A percentile compares a stretch with the other conserved stretches of the same genome.
phyloP scores from a whole-genome alignment of 169 alveolate species.

The Eimeria sp. region DNA sequence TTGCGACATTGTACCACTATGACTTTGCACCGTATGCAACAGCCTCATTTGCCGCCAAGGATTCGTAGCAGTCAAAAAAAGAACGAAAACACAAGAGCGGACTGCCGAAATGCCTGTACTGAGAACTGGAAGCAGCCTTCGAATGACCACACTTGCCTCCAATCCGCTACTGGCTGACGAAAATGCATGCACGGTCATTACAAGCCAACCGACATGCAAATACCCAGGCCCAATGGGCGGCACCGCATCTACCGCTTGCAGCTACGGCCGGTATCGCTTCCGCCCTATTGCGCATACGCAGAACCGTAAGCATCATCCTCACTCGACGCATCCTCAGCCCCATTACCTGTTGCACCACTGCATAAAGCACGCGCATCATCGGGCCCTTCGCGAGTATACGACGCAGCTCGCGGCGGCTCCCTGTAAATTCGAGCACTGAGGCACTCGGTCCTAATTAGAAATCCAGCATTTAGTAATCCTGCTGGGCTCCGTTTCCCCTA shows the following conservation, averaged over 20 bases:
- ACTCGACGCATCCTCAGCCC: background rate
- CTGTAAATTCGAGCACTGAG: no score
- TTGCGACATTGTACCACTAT: no score
- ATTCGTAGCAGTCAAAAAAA: no score
- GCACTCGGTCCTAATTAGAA: no score
- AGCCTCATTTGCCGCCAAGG: no score
- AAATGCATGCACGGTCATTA: background rate
- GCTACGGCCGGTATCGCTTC: background rate
- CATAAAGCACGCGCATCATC: background rate
- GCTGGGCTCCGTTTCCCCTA: no score
- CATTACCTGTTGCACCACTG: background rate
- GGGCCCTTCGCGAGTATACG: no score
- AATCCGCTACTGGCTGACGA: no score
- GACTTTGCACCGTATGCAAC: no score
- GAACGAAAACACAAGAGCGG: no score
- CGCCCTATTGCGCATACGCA: background rate
- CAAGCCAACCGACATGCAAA: background rate
- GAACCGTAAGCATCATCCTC: background rate
- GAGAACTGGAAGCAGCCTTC: background rate
- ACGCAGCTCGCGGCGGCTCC: no score
- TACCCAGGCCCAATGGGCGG: background rate
- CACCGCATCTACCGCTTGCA: background rate
- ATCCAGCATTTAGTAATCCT: no score
- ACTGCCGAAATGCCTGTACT: background rate
- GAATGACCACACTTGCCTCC: background rate